Evolutionary conservation across 306 rosid species (phyloP).

Genomic region (Prosopis cineraria): DNA sequence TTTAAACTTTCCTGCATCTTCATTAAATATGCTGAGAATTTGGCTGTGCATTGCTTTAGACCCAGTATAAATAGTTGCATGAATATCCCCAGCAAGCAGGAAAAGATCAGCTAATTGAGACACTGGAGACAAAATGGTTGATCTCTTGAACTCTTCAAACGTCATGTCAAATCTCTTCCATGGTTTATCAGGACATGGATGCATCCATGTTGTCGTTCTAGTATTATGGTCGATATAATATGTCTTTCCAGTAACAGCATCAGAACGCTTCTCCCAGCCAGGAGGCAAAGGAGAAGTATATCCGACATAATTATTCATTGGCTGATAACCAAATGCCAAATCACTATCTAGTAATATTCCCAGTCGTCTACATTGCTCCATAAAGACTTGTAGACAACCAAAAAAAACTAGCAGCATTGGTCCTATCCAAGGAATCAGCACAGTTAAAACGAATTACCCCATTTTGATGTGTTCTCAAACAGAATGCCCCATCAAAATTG

Average conservation of each 20-base stretch:
- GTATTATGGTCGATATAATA: slow-evolving; percentile 95
- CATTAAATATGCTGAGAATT: slow-evolving; percentile 94
- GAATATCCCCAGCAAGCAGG: slow-evolving; percentile 98
- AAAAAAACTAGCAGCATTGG: slow-evolving; percentile 99
- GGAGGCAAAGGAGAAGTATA: slow-evolving; percentile 95
- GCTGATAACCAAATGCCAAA: slow-evolving; percentile 67
- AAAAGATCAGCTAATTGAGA: slow-evolving; percentile 91
- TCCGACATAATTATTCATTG: slow-evolving; percentile 64
- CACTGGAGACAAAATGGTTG: slow-evolving; percentile 89
- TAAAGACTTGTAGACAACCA: slow-evolving; percentile 92
- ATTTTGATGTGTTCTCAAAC: slow-evolving; percentile 92
- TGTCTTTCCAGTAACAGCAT: slow-evolving; percentile 89
- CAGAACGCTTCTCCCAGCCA: slow-evolving; percentile 98
- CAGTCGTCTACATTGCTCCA: slow-evolving; percentile 97
- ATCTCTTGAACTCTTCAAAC: slow-evolving; percentile 91
- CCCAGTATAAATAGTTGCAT: slow-evolving; percentile 97
- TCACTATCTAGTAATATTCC: slow-evolving; percentile 91
- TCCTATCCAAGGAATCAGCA: slow-evolving; percentile 98
- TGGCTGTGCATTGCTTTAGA: slow-evolving; percentile 99
- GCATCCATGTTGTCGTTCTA: slow-evolving; percentile 96
- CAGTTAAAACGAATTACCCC: slow-evolving; percentile 94
- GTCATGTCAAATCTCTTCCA: slow-evolving; percentile 99
- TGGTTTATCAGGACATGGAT: slow-evolving; percentile 98
- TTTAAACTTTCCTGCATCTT: slow-evolving; percentile 90
- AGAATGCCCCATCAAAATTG: slow-evolving; percentile 84